Conservation (phyloP, 2,329 filamentous ascomycete genomes). For the Sarocladium kiliense region DNA sequence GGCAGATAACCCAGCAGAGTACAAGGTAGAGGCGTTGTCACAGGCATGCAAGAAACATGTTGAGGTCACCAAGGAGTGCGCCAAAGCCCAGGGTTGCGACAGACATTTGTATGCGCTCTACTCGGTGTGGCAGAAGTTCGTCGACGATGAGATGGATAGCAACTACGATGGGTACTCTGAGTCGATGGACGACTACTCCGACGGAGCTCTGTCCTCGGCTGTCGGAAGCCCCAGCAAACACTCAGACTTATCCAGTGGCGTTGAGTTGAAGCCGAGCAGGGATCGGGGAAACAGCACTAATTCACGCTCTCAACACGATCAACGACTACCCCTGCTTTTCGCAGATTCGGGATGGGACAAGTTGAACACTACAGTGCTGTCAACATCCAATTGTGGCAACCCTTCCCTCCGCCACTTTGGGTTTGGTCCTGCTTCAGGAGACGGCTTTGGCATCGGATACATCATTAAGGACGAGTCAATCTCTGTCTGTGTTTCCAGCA, state of each 20-base stretch:
- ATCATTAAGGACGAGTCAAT: slow-evolving; percentile 83
- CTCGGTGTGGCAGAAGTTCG: slow-evolving; percentile 86
- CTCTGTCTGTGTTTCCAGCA: slow-evolving; percentile 86
- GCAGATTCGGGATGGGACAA: slow-evolving; percentile 89
- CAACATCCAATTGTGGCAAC: slow-evolving; percentile 98
- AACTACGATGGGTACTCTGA: slow-evolving; percentile 61
- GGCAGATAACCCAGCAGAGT: slow-evolving; percentile 76
- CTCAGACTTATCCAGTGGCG: slow-evolving; percentile 33
- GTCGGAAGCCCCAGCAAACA: slow-evolving; percentile 50
- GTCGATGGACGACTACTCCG: slow-evolving; percentile 45
- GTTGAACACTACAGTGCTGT: slow-evolving; percentile 89
- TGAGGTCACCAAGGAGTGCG: slow-evolving; percentile 73
- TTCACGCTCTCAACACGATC: slow-evolving; percentile 41
- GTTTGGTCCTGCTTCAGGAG: slow-evolving; percentile 88
- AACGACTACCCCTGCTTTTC: slow-evolving; percentile 72
- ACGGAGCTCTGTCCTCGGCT: slow-evolving; percentile 36
- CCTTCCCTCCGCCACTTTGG: slow-evolving; percentile 92
- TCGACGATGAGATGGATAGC: slow-evolving; percentile 59
- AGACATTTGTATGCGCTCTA: slow-evolving; percentile 90
- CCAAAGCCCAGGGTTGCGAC: slow-evolving; percentile 87
- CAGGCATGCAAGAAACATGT: slow-evolving; percentile 82
- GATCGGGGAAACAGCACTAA: slow-evolving; percentile 50
- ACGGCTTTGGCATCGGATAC: slow-evolving; percentile 96
- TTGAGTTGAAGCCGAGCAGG: slow-evolving; percentile 31
- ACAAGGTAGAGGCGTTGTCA: slow-evolving; percentile 81